Conservation (phyloP, 169 alveolate species). For the Hepatocystis sp. region DNA sequence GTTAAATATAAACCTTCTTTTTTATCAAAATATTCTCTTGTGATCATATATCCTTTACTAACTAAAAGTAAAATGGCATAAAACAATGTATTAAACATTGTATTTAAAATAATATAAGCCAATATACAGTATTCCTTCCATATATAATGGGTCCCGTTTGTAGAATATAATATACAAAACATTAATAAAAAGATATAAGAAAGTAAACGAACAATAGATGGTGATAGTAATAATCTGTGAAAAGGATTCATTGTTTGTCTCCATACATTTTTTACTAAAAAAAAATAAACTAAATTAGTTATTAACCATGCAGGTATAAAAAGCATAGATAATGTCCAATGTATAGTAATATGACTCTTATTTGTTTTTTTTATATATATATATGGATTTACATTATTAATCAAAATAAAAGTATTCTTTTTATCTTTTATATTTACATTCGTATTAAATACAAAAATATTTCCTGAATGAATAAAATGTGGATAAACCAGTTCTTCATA, state of each 20-base stretch:
- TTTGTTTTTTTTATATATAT: too few relatives aligned
- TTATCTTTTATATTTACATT: too few relatives aligned
- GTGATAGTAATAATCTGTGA: slow-evolving; percentile 40
- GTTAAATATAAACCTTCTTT: slow-evolving; percentile 39
- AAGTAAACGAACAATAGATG: slow-evolving; percentile 42
- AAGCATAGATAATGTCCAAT: slow-evolving; percentile 77
- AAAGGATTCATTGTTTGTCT: slow-evolving; percentile 67
- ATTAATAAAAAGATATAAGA: slow-evolving; percentile 33
- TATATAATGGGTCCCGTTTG: slow-evolving; percentile 1
- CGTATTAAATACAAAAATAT: too few relatives aligned
- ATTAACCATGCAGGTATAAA: slow-evolving; percentile 76
- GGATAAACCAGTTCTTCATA: too few relatives aligned
- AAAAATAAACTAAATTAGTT: slow-evolving; percentile 40
- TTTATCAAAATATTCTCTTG: slow-evolving; percentile 56
- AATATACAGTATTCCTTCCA: slow-evolving; percentile 39
- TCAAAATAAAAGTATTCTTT: too few relatives aligned
- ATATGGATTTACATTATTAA: too few relatives aligned
- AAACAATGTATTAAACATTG: slow-evolving; percentile 68
- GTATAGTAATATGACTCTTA: too few relatives aligned
- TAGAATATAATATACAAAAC: slow-evolving; percentile 45
- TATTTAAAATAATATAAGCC: slow-evolving; percentile 49
- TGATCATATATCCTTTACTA: slow-evolving; percentile 74
- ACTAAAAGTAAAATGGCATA: slow-evolving; percentile 48
- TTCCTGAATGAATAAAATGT: too few relatives aligned
- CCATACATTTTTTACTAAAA: slow-evolving; percentile 45